Evolutionary conservation across 495 filamentous ascomycete species (phyloP).

Genomic region (Apodospora peruviana): DNA sequence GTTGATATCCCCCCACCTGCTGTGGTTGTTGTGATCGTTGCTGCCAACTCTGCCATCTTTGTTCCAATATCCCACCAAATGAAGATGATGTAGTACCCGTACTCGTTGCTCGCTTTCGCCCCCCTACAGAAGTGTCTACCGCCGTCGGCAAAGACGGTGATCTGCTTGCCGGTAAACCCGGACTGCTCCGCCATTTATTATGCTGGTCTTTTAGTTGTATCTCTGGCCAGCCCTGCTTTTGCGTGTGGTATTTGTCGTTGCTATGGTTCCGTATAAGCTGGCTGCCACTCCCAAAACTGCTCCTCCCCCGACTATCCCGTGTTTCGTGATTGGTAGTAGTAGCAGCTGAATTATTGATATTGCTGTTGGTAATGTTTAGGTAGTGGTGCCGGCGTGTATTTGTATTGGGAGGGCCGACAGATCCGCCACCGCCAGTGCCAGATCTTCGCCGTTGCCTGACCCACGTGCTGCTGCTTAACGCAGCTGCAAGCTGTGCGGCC

Average conservation of each 20-base stretch:
- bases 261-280: neutral
- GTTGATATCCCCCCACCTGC: too few relatives aligned
- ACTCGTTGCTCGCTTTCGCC: neutral
- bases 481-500: slow-evolving; percentile 13
- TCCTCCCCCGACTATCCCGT: neutral
- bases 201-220: neutral
- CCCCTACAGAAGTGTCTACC: neutral
- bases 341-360: neutral
- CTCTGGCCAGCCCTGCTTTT: neutral
- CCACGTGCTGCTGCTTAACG: too few relatives aligned
- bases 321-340: neutral
- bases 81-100: too few relatives aligned
- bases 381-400: too few relatives aligned
- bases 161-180: neutral
- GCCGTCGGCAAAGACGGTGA: neutral
- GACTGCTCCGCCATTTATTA: neutral
- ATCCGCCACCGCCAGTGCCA: too few relatives aligned
- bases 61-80: neutral
- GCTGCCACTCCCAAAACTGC: neutral
- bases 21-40: neutral
- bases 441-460: too few relatives aligned
- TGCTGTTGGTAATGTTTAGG: too few relatives aligned
- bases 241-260: neutral
- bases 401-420: too few relatives aligned
- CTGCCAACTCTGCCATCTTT: neutral